Conservation (phyloP, 306 rosid species). For the Vigna unguiculata region DNA sequence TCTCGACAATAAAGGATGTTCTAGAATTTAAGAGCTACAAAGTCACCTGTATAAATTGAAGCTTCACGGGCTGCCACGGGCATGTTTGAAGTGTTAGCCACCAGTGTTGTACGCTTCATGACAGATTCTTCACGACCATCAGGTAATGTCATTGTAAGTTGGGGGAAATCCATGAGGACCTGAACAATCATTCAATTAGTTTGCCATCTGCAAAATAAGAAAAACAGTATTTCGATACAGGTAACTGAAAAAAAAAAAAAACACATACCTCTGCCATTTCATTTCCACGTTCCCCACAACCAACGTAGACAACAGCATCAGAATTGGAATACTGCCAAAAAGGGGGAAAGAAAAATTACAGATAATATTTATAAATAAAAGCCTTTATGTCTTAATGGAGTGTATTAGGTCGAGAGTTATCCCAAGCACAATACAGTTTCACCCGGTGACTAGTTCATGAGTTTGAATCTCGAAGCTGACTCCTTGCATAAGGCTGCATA, state of each 20-base stretch:
- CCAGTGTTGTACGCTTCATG: slow-evolving; percentile 99
- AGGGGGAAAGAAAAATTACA: slow-evolving; percentile 13
- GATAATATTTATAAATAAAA: background rate
- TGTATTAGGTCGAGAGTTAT: background rate
- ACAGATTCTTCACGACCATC: slow-evolving; percentile 99
- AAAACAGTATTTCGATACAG: background rate
- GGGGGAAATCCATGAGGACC: slow-evolving; percentile 99
- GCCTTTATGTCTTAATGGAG: slow-evolving; percentile 7
- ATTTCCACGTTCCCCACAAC: slow-evolving; percentile 99
- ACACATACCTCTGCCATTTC: slow-evolving; percentile 92
- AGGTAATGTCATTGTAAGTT: slow-evolving; percentile 99
- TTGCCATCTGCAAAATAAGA: slow-evolving; percentile 27
- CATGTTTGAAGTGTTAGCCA: slow-evolving; percentile 99
- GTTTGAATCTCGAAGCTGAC: background rate
- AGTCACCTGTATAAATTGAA: slow-evolving; percentile 96
- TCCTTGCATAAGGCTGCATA: too few relatives aligned
- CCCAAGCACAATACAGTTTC: background rate
- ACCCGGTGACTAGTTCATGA: background rate
- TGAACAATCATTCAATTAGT: slow-evolving; percentile 45
- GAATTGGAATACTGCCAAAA: slow-evolving; percentile 93
- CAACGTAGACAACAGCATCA: slow-evolving; percentile 93
- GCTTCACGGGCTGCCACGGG: slow-evolving; percentile 99
- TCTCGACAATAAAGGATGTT: background rate
- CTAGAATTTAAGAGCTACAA: slow-evolving; percentile 17
- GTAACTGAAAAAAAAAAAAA: background rate